Conservation (phyloP, 2,329 filamentous ascomycete genomes). For the Fusarium pseudograminearum region DNA sequence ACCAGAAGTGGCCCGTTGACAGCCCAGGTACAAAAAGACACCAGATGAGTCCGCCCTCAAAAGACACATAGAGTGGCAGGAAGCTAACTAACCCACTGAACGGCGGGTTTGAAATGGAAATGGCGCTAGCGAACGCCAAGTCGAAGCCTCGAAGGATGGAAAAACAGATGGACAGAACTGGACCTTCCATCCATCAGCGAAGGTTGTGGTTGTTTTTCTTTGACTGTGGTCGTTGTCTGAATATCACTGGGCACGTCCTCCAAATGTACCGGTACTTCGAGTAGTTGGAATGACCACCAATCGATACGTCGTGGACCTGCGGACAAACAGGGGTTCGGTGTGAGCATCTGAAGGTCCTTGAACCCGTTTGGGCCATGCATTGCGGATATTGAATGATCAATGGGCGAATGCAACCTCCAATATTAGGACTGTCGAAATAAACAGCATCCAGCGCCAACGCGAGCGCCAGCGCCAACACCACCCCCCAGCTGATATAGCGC, state of each 20-base stretch:
- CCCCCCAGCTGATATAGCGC: slow-evolving; percentile 6
- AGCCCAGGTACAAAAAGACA: slow-evolving; percentile 6
- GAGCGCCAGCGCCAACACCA: slow-evolving; percentile 10
- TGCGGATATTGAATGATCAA: slow-evolving; percentile 38
- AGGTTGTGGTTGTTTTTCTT: slow-evolving; percentile 11
- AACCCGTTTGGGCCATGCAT: slow-evolving; percentile 42
- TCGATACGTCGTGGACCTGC: slow-evolving; percentile 45
- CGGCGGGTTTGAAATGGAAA: slow-evolving; percentile 39
- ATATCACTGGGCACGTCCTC: slow-evolving; percentile 11
- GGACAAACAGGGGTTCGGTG: slow-evolving; percentile 44
- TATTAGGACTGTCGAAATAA: slow-evolving; percentile 34
- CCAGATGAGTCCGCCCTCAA: background rate
- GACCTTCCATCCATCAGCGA: slow-evolving; percentile 19
- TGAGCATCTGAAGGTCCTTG: slow-evolving; percentile 43
- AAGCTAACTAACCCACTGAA: slow-evolving; percentile 36
- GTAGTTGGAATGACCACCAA: slow-evolving; percentile 39
- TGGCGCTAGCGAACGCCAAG: slow-evolving; percentile 44
- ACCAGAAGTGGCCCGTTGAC: background rate
- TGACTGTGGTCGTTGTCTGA: slow-evolving; percentile 8
- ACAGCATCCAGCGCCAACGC: slow-evolving; percentile 21
- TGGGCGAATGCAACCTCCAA: slow-evolving; percentile 37
- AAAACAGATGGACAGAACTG: slow-evolving; percentile 38
- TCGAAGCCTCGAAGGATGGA: slow-evolving; percentile 46
- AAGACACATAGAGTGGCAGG: slow-evolving; percentile 16
- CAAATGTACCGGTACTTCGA: slow-evolving; percentile 43